These are phyloP conservation scores for Fusarium caatingaense DNA, from an alignment of 2,329 filamentous ascomycete species.

Conservation along the genomic window DNA sequence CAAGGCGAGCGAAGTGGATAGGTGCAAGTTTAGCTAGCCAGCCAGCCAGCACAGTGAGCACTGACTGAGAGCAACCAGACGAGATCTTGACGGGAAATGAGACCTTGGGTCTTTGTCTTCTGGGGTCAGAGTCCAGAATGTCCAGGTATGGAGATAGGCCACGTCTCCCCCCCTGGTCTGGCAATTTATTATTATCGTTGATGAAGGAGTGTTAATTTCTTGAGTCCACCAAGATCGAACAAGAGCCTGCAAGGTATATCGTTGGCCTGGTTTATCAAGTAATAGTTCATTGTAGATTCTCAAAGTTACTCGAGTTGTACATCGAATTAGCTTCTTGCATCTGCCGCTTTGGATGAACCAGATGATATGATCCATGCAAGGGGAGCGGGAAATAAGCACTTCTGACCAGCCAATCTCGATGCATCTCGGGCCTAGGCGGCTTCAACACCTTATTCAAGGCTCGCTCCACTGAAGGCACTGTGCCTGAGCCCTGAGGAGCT, in stretches of 20 bases:
- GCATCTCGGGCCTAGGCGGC: slow-evolving; percentile 13
- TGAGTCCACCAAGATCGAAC: slow-evolving; percentile 38
- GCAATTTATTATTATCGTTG: slow-evolving; percentile 41
- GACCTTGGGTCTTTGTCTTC: slow-evolving; percentile 26
- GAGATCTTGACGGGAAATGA: slow-evolving; percentile 45
- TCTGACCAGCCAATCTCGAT: slow-evolving; percentile 42
- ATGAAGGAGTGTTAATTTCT: slow-evolving; percentile 43
- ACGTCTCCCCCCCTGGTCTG: slow-evolving; percentile 39
- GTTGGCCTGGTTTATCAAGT: background rate
- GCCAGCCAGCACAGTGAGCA: slow-evolving; percentile 8
- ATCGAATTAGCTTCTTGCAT: slow-evolving; percentile 28
- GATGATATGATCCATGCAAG: slow-evolving; percentile 29
- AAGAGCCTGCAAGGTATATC: slow-evolving; percentile 14
- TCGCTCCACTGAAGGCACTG: slow-evolving; percentile 25
- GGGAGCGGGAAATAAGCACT: slow-evolving; percentile 24
- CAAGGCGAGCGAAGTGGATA: slow-evolving; percentile 22
- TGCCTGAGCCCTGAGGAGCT: background rate
- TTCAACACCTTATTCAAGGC: slow-evolving; percentile 21
- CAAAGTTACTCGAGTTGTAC: background rate
- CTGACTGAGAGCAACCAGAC: background rate
- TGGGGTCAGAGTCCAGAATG: slow-evolving; percentile 36
- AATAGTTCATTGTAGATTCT: background rate
- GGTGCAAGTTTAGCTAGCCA: background rate
- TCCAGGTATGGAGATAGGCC: slow-evolving; percentile 27
- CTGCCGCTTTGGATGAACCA: slow-evolving; percentile 13